Evolutionary conservation across 73 alveolate genomes (phyloP).

Genomic region (Effrenium voratum): DNA sequence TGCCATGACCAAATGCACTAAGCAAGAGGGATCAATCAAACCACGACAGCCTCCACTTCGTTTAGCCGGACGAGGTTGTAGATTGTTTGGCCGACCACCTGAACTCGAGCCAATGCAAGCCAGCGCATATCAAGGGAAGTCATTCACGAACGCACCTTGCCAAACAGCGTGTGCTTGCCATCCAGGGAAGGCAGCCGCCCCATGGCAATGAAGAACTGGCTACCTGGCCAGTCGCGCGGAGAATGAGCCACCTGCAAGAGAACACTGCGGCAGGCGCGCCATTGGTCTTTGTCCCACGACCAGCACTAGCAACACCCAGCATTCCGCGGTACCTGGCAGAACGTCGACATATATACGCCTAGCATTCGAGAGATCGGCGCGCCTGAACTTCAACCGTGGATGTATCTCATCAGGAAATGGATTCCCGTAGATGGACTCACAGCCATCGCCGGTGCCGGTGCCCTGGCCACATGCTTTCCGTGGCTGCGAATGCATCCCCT

Average conservation of each 20-base stretch:
- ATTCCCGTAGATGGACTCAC: conserved; percentile 79
- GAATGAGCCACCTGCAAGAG: not conserved
- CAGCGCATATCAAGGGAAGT: not conserved
- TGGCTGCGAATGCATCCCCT: not conserved
- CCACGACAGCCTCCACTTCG: conserved; percentile 41
- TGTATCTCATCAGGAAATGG: conserved; percentile 88
- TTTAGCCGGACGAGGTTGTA: conserved; percentile 93
- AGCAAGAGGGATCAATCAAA: not conserved
- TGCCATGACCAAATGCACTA: not conserved
- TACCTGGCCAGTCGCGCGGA: conserved; percentile 71
- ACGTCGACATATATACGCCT: not conserved
- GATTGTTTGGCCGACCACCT: conserved; percentile 90
- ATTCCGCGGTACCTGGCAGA: conserved; percentile 70
- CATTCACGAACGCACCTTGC: conserved; percentile 42
- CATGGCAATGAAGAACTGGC: conserved; percentile 97
- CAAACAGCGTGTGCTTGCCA: conserved; percentile 97
- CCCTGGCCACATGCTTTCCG: not conserved
- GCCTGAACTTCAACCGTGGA: conserved; percentile 88
- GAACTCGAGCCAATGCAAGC: not conserved
- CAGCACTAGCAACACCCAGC: conserved; percentile 96
- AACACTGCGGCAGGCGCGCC: not conserved
- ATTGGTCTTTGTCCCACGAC: conserved; percentile 92
- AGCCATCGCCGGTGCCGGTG: conserved; percentile 90
- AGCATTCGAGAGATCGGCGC: not conserved
- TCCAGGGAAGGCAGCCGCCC: conserved; percentile 97